phyloP scores from a whole-genome alignment of 2,329 filamentous ascomycete species.

The Cladophialophora exuberans region DNA sequence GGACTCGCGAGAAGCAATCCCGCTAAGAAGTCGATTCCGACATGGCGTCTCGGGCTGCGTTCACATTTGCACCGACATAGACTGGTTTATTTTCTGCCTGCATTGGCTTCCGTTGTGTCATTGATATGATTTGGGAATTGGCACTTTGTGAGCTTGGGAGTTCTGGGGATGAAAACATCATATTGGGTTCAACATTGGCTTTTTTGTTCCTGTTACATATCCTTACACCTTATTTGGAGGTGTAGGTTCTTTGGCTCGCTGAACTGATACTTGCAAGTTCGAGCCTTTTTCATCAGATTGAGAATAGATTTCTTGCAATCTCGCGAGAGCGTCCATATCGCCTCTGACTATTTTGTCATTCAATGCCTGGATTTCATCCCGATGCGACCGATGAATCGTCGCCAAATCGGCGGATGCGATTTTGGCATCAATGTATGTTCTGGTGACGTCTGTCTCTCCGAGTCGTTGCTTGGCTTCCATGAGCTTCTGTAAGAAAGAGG shows the following conservation, averaged over 20 bases:
- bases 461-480: slow-evolving; percentile 66
- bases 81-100: slow-evolving; percentile 1
- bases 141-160: neutral
- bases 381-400: slow-evolving; percentile 35
- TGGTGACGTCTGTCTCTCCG: slow-evolving; percentile 68
- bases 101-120: slow-evolving; percentile 21
- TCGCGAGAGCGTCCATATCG: slow-evolving; percentile 40
- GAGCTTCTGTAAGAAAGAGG: slow-evolving; percentile 65
- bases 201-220: slow-evolving; percentile 15
- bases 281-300: slow-evolving; percentile 22
- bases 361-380: slow-evolving; percentile 40
- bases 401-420: slow-evolving; percentile 41
- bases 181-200: slow-evolving; percentile 7
- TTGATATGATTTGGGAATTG: slow-evolving; percentile 3
- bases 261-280: neutral
- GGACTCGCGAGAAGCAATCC: slow-evolving; percentile 28
- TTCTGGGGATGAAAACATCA: neutral
- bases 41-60: slow-evolving; percentile 5
- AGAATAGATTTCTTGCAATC: slow-evolving; percentile 43
- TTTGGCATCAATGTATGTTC: slow-evolving; percentile 45
- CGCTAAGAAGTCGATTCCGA: slow-evolving; percentile 3
- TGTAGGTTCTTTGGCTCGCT: neutral
- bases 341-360: slow-evolving; percentile 43
- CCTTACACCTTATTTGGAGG: neutral
- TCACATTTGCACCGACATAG: slow-evolving; percentile 6